phyloP scores from a whole-genome alignment of 129 eudicot genomes.

The Cynara cardunculus region DNA sequence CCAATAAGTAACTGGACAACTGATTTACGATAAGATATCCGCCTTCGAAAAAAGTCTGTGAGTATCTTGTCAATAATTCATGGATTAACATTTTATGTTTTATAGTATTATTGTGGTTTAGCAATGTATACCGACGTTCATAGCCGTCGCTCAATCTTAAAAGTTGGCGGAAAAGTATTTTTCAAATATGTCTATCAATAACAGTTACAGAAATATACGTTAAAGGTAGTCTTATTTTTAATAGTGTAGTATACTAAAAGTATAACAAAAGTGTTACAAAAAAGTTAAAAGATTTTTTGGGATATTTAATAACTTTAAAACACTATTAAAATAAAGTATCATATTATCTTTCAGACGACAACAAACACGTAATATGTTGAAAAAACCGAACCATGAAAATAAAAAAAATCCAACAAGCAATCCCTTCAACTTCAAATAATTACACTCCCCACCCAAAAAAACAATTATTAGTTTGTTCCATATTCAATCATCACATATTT shows the following conservation, averaged over 20 bases:
- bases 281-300: too few species aligned
- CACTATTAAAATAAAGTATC: background rate
- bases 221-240: background rate
- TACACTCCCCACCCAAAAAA: background rate
- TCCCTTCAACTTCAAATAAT: background rate
- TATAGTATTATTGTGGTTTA: background rate
- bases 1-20: background rate
- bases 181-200: background rate
- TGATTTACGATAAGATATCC: background rate
- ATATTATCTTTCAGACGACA: background rate
- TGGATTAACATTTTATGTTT: background rate
- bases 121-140: background rate
- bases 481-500: background rate
- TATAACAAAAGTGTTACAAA: background rate
- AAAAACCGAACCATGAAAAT: background rate
- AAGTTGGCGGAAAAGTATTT: background rate
- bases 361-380: background rate
- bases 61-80: background rate
- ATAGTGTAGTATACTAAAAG: background rate
- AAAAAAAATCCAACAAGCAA: background rate
- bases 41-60: background rate
- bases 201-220: background rate
- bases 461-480: background rate
- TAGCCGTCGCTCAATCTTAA: background rate
- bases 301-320: background rate